Conservation (phyloP, 2,329 filamentous ascomycete genomes). For the Amauroascus verrucosus region DNA sequence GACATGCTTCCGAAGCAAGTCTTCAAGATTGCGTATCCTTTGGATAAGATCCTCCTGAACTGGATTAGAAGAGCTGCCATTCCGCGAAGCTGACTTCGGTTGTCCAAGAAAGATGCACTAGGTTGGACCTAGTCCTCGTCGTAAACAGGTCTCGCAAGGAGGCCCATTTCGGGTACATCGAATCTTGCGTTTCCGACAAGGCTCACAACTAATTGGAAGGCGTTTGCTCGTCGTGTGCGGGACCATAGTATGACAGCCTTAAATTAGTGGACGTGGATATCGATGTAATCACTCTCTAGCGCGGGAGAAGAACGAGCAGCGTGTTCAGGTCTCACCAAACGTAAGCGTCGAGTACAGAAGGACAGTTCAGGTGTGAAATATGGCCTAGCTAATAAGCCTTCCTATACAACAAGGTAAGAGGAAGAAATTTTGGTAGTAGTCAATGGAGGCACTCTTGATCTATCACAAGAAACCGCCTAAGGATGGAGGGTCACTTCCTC, state of each 20-base stretch:
- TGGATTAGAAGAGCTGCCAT: conserved; percentile 17
- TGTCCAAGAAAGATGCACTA: conserved; percentile 32
- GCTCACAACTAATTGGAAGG: conserved; percentile 34
- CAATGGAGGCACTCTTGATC: no score
- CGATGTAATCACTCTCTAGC: neutral
- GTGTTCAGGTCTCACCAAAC: neutral
- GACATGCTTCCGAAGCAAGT: conserved; percentile 28
- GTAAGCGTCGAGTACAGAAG: no score
- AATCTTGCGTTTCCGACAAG: conserved; percentile 34
- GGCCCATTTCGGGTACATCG: conserved; percentile 32
- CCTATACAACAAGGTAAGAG: no score
- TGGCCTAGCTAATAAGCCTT: no score
- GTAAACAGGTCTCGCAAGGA: conserved; percentile 33
- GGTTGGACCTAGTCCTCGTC: conserved; percentile 29
- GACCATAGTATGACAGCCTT: conserved; percentile 6
- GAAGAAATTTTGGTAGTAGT: no score
- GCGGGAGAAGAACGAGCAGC: neutral
- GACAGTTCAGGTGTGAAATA: no score
- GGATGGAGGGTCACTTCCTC: no score
- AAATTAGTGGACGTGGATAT: neutral
- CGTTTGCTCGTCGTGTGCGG: conserved; percentile 27
- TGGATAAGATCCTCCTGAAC: conserved; percentile 27
- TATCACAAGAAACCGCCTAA: no score
- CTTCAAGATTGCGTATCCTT: conserved; percentile 30
- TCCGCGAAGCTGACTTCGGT: conserved; percentile 20